Base-by-base conservation (phyloP, 805 yeast genomes). In the Kodamaea hsintzibuensis region DNA sequence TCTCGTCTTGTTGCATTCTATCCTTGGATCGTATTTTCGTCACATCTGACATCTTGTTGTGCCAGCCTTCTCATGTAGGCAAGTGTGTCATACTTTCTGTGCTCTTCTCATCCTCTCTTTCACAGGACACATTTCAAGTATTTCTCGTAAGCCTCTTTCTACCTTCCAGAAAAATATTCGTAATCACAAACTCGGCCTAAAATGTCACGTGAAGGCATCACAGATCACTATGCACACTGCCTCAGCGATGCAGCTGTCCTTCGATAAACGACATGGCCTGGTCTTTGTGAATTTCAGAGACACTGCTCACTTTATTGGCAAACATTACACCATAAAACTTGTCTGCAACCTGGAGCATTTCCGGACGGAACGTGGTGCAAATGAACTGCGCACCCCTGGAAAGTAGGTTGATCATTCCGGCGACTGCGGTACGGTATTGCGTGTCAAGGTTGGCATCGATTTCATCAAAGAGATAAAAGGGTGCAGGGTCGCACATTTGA, bases 401-500 rank as follows among this genome's bases (percentile, higher is more conserved):
- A 52, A 92, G 71, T 37, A 81, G 78, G 59, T 82, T 78, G 52
- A 95, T 85, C 76, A 89, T 73, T 35, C 77, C 72, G 0, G 98
- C 97, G 17, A 95, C 96, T 0, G 97, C 83, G 0, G 89, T 81
- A 62, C 99, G 81, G 65, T 92, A 93, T 64, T 89, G 97, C 2
- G 96, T 83, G 70, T 95, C 99, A 57, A 95, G 77, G 61, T 93
- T 95, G 3, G 98, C 98, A 72, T 95, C 99, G 55, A 95, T 88
- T 73, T 95, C 99, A 70, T 95, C 99, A 69, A 95, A 93, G 47
- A 95, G 71, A 66, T 95, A 95, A 68, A 95, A 95, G 48, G 98
- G 98, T 7, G 98, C 98, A 9, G 98, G 98, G 61, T 95, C 98
- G 59, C 96, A 90, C 64, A 82, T 84, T 73, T 95, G 99, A 55